Percentiles rank a stretch among this genome's conserved stretches.
phyloP scores from a whole-genome alignment of 106 monocot genomes.

The Allium sativum region DNA sequence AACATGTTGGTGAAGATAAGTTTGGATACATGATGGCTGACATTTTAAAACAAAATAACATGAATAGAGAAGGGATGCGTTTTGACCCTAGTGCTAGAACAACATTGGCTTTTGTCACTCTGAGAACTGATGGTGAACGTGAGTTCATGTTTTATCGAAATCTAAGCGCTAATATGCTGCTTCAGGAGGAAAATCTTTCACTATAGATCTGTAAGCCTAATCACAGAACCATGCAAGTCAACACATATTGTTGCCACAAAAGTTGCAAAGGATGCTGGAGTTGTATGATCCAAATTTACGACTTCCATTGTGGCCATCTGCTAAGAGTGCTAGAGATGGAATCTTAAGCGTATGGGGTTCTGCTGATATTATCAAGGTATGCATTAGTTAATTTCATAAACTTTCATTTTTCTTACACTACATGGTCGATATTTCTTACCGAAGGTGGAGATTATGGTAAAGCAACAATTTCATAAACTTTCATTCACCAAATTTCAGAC shows the following conservation, averaged over 20 bases:
- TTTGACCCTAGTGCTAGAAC: slow-evolving; percentile 19
- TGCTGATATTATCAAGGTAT: slow-evolving; percentile 32
- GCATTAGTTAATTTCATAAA: too few species aligned
- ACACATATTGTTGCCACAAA: slow-evolving; percentile 16
- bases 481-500: too few species aligned
- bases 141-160: slow-evolving; percentile 37
- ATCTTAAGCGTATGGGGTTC: slow-evolving; percentile 30
- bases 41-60: slow-evolving; percentile 12
- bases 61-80: slow-evolving; percentile 8
- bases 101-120: slow-evolving; percentile 22
- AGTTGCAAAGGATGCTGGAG: slow-evolving; percentile 14
- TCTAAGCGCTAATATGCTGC: slow-evolving; percentile 26
- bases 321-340: slow-evolving; percentile 19
- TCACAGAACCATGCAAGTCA: slow-evolving; percentile 23
- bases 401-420: too few species aligned
- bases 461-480: too few species aligned
- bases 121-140: slow-evolving; percentile 15
- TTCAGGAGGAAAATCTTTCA: slow-evolving; percentile 19
- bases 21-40: slow-evolving; percentile 18
- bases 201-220: slow-evolving; percentile 26
- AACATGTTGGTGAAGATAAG: slow-evolving; percentile 23
- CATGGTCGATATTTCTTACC: too few species aligned
- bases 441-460: not conserved
- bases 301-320: slow-evolving; percentile 19
- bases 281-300: slow-evolving; percentile 19